Conservation (phyloP, 2,329 filamentous ascomycete species). For the Ophiostoma ips region DNA sequence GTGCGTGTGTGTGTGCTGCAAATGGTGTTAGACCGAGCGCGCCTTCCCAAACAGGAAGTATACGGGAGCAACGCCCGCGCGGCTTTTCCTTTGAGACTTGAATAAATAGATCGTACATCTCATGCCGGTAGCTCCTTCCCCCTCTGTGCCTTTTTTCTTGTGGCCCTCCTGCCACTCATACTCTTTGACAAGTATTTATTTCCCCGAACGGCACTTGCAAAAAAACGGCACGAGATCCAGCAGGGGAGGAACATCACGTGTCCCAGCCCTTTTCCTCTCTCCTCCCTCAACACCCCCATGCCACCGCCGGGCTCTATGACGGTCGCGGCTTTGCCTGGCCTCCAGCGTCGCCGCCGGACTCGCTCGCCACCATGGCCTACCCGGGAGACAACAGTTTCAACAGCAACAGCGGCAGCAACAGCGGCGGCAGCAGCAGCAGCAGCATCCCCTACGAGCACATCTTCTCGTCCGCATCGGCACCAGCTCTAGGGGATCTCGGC, state of each 20-base stretch:
- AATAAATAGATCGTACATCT: constrained; percentile 4
- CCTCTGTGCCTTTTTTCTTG: background rate
- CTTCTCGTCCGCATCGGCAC: background rate
- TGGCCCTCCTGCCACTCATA: too few species aligned
- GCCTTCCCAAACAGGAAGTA: constrained; percentile 4
- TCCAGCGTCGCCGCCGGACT: constrained; percentile 6
- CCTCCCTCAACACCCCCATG: background rate
- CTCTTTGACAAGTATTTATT: background rate
- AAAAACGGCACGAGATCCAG: too few species aligned
- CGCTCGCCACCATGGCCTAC: constrained; percentile 3
- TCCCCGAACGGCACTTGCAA: too few species aligned
- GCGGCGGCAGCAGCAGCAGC: background rate
- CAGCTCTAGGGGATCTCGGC: background rate
- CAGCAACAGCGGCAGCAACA: background rate
- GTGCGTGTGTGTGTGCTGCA: too few species aligned
- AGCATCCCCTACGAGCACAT: background rate
- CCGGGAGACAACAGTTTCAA: background rate
- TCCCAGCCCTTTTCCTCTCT: background rate
- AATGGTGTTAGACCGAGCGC: background rate
- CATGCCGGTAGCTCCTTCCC: constrained; percentile 1
- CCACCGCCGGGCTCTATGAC: constrained; percentile 4
- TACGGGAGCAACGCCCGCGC: background rate
- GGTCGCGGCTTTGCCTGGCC: constrained; percentile 2
- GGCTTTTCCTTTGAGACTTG: background rate
- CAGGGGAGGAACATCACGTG: too few species aligned